These are phyloP conservation scores for Hsuehochloa calcarea DNA, from an alignment of 176 grass and related monocot genomes.

Conservation along the genomic window DNA sequence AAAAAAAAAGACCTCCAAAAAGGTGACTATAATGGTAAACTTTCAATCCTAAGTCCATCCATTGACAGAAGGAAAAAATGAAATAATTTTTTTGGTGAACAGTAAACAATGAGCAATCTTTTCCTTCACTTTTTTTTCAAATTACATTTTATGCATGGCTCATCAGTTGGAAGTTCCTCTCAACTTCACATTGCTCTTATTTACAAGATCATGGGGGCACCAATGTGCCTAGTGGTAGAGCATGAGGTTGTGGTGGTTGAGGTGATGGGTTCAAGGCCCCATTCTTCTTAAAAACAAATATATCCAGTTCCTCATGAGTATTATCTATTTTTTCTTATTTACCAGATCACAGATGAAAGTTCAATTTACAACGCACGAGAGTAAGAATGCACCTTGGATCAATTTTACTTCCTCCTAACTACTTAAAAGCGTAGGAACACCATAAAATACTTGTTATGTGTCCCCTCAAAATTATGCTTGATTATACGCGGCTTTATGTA, in stretches of 20 bases:
- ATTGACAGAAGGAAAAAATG: too few species aligned
- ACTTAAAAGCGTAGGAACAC: background rate
- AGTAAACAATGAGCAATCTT: background rate
- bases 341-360: background rate
- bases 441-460: background rate
- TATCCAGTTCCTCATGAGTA: too few species aligned
- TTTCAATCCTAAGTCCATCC: background rate
- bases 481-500: background rate
- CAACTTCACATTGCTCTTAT: background rate
- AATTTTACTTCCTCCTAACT: slow-evolving; percentile 4
- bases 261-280: too few species aligned
- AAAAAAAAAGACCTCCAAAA: background rate
- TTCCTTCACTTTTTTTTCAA: background rate
- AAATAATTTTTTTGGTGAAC: too few species aligned
- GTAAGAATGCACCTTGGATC: background rate
- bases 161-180: background rate
- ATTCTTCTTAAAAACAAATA: too few species aligned
- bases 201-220: background rate
- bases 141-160: background rate
- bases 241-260: too few species aligned
- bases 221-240: too few species aligned
- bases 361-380: background rate
- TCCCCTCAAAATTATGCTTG: background rate
- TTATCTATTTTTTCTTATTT: too few species aligned
- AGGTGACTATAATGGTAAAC: background rate